Percentiles rank a stretch among this genome's conserved stretches.
These are phyloP conservation scores for Aspergillus pseudoglaucus DNA, from an alignment of 2,329 filamentous ascomycete genomes.

Conservation along the genomic window DNA sequence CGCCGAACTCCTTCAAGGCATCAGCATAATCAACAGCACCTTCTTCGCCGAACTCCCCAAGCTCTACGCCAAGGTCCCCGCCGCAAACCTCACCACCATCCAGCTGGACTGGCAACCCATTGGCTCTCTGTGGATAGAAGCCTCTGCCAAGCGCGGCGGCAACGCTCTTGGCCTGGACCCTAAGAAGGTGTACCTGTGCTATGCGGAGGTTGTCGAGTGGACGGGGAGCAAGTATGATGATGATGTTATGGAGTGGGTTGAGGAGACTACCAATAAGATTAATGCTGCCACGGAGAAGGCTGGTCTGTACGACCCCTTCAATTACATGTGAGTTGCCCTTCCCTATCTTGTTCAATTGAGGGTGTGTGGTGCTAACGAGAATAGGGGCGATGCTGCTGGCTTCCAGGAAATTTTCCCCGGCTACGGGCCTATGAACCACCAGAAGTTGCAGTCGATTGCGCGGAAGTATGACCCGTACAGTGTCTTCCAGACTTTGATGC, in stretches of 20 bases:
- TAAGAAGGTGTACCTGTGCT: conserved; percentile 35
- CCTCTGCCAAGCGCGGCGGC: conserved; percentile 17
- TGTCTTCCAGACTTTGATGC: conserved; percentile 33
- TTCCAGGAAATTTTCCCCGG: conserved; percentile 31
- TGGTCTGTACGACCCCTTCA: conserved; percentile 24
- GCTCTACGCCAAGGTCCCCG: conserved; percentile 28
- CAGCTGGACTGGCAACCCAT: conserved; percentile 36
- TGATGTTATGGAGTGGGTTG: conserved; percentile 27
- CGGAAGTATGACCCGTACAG: conserved; percentile 31
- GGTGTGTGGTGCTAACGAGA: background rate
- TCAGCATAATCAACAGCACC: conserved; percentile 34
- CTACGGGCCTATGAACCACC: conserved; percentile 30
- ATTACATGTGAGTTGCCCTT: conserved; percentile 20
- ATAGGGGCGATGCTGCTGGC: conserved; percentile 19
- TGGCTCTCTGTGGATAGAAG: conserved; percentile 30
- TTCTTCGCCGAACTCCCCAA: conserved; percentile 35
- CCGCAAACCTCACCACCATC: conserved; percentile 35
- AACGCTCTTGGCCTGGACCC: conserved; percentile 22
- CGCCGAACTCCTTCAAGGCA: conserved; percentile 29
- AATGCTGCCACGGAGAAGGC: conserved; percentile 21
- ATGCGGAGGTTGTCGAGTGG: conserved; percentile 32
- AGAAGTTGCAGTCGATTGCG: conserved; percentile 23
- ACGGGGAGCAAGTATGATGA: conserved; percentile 21
- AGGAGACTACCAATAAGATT: conserved; percentile 23
- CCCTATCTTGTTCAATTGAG: background rate